Conservation (phyloP, 1,284 basidiomycete species). For the Grifola frondosa region DNA sequence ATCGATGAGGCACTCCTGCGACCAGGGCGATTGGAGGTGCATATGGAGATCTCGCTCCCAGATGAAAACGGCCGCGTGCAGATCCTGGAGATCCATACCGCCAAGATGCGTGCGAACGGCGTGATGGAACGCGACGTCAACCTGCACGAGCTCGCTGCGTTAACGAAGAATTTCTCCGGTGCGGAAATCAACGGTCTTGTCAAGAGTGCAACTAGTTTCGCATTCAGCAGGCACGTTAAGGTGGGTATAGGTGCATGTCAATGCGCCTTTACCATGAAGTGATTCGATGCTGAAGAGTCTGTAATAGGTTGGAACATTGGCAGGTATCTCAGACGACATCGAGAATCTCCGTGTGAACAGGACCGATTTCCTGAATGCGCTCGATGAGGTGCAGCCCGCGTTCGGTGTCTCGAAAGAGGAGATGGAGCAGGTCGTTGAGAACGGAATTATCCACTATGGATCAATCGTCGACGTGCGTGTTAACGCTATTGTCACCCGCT, state of each 20-base stretch:
- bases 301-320: constrained; percentile 92
- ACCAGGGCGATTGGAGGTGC: constrained; percentile 98
- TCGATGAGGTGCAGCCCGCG: constrained; percentile 95
- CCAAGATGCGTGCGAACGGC: constrained; percentile 90
- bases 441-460: constrained; percentile 95
- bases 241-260: constrained; percentile 28
- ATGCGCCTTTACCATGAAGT: no score
- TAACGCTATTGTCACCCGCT: constrained; percentile 13
- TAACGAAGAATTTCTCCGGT: constrained; percentile 98
- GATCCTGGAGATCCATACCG: constrained; percentile 94
- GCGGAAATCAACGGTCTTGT: constrained; percentile 96
- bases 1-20: constrained; percentile 98
- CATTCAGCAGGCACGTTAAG: constrained; percentile 97
- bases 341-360: constrained; percentile 90
- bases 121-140: constrained; percentile 92
- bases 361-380: constrained; percentile 86
- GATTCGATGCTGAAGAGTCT: no score
- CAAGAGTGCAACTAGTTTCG: constrained; percentile 98
- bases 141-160: constrained; percentile 76
- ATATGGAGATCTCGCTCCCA: constrained; percentile 98
- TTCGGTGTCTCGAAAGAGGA: constrained; percentile 99
- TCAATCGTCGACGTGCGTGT: constrained; percentile 67
- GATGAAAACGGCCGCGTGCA: constrained; percentile 93
- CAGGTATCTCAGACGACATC: constrained; percentile 94
- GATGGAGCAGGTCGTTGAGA: constrained; percentile 90